These are phyloP conservation scores for Calocybe gangraenosa DNA, from an alignment of 768 basidiomycete species.

Conservation along the genomic window DNA sequence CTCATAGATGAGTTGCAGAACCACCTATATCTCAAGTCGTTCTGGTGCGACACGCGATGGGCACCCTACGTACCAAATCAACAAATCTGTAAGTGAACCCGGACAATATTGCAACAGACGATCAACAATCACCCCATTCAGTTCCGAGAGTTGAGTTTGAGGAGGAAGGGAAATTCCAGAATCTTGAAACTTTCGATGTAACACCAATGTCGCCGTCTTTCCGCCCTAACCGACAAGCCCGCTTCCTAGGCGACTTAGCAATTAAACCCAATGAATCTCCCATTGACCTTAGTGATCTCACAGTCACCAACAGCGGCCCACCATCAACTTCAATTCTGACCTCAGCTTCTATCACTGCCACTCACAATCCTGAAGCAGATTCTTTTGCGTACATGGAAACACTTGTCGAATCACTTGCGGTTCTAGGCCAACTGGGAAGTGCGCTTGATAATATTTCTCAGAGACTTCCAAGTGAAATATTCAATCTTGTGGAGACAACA, in stretches of 20 bases:
- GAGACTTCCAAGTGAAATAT: conserved; percentile 80
- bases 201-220: conserved; percentile 36
- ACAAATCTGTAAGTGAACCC: conserved; percentile 53
- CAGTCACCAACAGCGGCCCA: conserved; percentile 20
- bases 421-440: conserved; percentile 82
- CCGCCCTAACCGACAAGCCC: conserved; percentile 48
- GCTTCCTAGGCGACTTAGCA: conserved; percentile 23
- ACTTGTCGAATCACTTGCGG: conserved; percentile 87
- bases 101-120: background rate
- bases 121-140: conserved; percentile 21
- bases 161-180: conserved; percentile 33
- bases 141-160: conserved; percentile 69
- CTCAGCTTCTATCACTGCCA: conserved; percentile 14
- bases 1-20: conserved; percentile 93
- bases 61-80: conserved; percentile 78
- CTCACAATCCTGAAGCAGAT: conserved; percentile 81
- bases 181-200: conserved; percentile 25
- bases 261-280: conserved; percentile 78
- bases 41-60: conserved; percentile 96
- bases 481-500: conserved; percentile 78
- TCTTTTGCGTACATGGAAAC: conserved; percentile 93
- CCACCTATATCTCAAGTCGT: conserved; percentile 95
- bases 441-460: conserved; percentile 83
- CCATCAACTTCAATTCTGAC: conserved; percentile 14
- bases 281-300: conserved; percentile 51